Base-by-base conservation (phyloP, 2,329 filamentous ascomycete species). In the Aspergillus persii region DNA sequence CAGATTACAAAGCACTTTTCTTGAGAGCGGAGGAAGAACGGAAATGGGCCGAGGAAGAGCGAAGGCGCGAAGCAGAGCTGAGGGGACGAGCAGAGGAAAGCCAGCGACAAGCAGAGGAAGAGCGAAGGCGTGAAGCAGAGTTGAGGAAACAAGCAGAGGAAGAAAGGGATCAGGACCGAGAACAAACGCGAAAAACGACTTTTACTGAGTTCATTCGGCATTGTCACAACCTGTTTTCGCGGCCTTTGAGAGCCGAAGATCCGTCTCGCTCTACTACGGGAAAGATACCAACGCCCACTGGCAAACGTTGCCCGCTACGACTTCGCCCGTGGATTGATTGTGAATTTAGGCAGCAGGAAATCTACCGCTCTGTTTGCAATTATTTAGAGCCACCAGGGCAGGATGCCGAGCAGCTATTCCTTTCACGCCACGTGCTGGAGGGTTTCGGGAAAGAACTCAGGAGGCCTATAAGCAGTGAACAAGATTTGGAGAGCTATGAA, bases 401-500 rank as follows among this genome's bases (percentile, higher is more conserved):
- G 44, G 57, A 60, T 46, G 39, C 63, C 15, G 39, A 50, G 47
- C 57, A 50, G 44, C 23, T 66, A 11, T 70, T 69, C 44, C 8
- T 59, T 26, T 52, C 66, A 23, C 33, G 64, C 18, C 23, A 49
- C 56, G 58, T 50, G 4, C 31, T 70, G 33, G 49, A 69, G 50
- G 61, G 57, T 7, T 26, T 63, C n/a, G 60, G 36, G 56, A 39
- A 59, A 44, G 54, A 59, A 30, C 61, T 65, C 36, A 18, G 57
- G 46, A 39, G 33, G 11, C 58, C 59, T 26, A 61, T 69, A 18
- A 61, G 64, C 26, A 67, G 68, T 51, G 61, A 68, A 54, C 53
- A 63, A 49, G 61, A 60, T 26, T 55, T 66, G 2, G 63, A 65
- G 50, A 57, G 53, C 18, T 65, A 68, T 53, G 62, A 66, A 59